Evolutionary conservation across 169 alveolate genomes (phyloP), one percentile per base, ranked within the genome.

Genomic region (Eimeria falciformis): DNA sequence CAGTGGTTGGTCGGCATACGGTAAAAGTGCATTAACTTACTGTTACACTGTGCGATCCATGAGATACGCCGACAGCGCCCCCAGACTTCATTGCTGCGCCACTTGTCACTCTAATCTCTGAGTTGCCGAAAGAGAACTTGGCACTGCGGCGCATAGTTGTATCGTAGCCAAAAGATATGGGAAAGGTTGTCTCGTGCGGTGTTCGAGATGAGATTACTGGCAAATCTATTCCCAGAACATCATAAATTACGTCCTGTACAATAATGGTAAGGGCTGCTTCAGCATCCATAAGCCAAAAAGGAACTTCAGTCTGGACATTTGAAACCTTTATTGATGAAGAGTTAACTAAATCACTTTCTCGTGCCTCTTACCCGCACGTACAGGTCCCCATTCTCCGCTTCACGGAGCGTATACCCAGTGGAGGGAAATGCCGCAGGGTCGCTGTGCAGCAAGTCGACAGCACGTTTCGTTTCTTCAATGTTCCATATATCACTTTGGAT

Each of bases 261-360:
- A 79, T 25, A 53, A 53, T 37, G n/a, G 46, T 47, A 21, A 79
- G 71, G 23, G 88, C 88, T 11, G 88, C 27, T 79, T 79, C 88
- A 40, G 88, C 88, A 79, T 79, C 88, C 11, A 53, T 58, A 68
- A 79, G 2, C 88, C 88, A 79, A 17, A 40, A 79, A 43, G 88
- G 88, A 17, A 79, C 50, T 7, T 79, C 73, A 27, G n/a, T 79
- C 88, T 79, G 62, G 53, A 43, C 46, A 50, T 11, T 14, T 40
- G 45, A 46, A 77, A 27, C 23, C 18, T 46, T 40, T 9, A 27
- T 9, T 11, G 68, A n/a, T n/a, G 43, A 5, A 37, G 23, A 12
- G 27, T 25, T 0, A 3, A 37, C 40, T 27, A 40, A 11, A 23
- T 46, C 25, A 45, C 65, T 25, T 12, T 0, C 4, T 77, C 25